Percentiles rank a stretch among this genome's conserved stretches.
Conservation (phyloP, 345 rosid genomes). For the Microcos paniculata region DNA sequence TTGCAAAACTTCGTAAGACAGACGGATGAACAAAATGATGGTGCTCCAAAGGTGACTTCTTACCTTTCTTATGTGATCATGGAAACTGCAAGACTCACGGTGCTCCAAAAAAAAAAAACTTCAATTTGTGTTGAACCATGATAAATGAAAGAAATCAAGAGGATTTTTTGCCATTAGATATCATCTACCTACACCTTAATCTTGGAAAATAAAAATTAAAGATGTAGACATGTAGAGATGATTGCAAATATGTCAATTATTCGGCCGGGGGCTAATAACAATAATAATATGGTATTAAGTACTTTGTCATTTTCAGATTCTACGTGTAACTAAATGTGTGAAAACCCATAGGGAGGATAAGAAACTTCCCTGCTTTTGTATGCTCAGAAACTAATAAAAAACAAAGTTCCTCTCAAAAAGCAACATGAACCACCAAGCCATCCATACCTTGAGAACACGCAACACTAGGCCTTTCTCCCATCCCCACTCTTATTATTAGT, state of each 20-base stretch:
- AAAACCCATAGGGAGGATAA: constrained; percentile 44
- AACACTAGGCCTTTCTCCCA: constrained; percentile 22
- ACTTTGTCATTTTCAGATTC: constrained; percentile 56
- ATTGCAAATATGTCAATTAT: constrained; percentile 11
- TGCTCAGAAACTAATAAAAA: constrained; percentile 44
- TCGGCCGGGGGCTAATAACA: not conserved
- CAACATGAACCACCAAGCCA: constrained; percentile 33
- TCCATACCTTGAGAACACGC: constrained; percentile 40
- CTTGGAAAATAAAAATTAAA: too few species aligned
- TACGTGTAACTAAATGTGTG: constrained; percentile 36
- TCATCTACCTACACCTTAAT: constrained; percentile 23
- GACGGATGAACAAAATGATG: too few species aligned
- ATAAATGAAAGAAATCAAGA: too few species aligned
- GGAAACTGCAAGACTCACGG: too few species aligned
- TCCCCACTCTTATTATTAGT: not conserved
- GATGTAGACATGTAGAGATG: not conserved
- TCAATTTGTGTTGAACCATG: too few species aligned
- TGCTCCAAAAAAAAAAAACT: too few species aligned
- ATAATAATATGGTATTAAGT: not conserved
- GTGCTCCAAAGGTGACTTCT: too few species aligned
- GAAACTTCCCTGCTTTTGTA: constrained; percentile 62
- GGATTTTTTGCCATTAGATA: too few species aligned
- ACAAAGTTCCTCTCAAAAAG: constrained; percentile 27
- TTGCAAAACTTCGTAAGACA: too few species aligned
- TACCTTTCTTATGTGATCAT: too few species aligned